Evolutionary conservation across 2,329 filamentous ascomycete genomes (phyloP), one percentile per base, ranked within the genome.

Genomic region (Fusarium stilboides): DNA sequence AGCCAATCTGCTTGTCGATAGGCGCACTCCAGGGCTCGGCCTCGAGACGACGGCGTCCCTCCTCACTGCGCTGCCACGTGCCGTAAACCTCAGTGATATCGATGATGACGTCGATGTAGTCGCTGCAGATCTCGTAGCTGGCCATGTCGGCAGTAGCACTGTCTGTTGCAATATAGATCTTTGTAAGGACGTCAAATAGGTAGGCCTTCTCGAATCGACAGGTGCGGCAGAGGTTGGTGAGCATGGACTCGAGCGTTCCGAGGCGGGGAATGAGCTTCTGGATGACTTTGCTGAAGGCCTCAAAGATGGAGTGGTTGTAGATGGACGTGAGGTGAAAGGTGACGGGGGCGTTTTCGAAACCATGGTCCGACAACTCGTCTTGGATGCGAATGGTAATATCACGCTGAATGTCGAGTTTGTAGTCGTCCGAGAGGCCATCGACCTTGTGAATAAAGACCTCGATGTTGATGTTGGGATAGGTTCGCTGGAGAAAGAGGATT

Each of bases 371-470:
- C 33, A 99, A 88, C 79, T 99, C 96, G 78, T 99, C 96, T 75
- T 97, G 94, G 67, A 98, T 97, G 39, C 94, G 91, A 78, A 98
- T 97, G 53, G 94, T 94, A 68, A 99, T 97, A 80, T 99, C 96
- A 62, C 96, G 92, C 82, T 97, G 96, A 19, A 97, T 97, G 75
- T 99, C 96, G 61, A 94, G 90, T 77, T 96, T 94, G 84, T 96
- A 98, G 80, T 99, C 96, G 72, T 98, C 96, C 28, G 93, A 96
- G 17, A 99, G 86, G n/a, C 94, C 95, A 77, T 99, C 96, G 34
- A 98, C 95, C 80, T 99, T 99, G 86, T 99, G 96, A 74, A 99
- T 97, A 80, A 99, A 98, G 51, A 99, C 95, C 78, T 98, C 95
- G 70, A 99, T 92, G 80, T 98, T 97, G 81, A 98, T 96, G 77